Percentiles rank a stretch among this genome's conserved stretches.
phyloP scores from a whole-genome alignment of 164 flowering plant species.

The Magnolia officinalis region DNA sequence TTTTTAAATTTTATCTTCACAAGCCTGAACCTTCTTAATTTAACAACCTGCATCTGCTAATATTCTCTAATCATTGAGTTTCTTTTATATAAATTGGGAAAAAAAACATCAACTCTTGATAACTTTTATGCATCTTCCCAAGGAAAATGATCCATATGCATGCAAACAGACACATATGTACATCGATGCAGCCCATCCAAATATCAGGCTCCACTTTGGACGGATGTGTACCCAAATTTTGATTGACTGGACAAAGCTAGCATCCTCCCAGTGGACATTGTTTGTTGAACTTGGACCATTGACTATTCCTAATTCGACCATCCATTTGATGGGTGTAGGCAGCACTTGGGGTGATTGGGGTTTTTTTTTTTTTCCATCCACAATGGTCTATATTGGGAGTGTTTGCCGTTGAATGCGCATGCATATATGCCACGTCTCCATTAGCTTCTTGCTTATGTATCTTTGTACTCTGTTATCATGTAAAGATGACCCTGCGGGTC shows the following conservation, averaged over 20 bases:
- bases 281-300: background rate
- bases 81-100: background rate
- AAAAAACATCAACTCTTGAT: background rate
- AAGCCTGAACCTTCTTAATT: too few species aligned
- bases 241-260: background rate
- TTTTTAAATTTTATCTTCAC: too few species aligned
- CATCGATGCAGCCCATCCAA: background rate
- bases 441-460: background rate
- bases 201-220: background rate
- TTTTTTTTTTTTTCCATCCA: background rate
- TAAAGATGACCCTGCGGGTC: too few species aligned
- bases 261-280: background rate
- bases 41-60: too few species aligned
- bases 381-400: background rate
- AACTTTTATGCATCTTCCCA: background rate
- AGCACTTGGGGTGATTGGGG: background rate
- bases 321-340: background rate
- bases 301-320: background rate
- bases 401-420: background rate
- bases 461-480: background rate
- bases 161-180: background rate
- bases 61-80: too few species aligned
- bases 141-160: background rate
- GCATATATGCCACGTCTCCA: background rate
- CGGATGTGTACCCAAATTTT: background rate